These are phyloP conservation scores for Diospyros kaki DNA, from an alignment of 148 eudicot species.

Conservation along the genomic window DNA sequence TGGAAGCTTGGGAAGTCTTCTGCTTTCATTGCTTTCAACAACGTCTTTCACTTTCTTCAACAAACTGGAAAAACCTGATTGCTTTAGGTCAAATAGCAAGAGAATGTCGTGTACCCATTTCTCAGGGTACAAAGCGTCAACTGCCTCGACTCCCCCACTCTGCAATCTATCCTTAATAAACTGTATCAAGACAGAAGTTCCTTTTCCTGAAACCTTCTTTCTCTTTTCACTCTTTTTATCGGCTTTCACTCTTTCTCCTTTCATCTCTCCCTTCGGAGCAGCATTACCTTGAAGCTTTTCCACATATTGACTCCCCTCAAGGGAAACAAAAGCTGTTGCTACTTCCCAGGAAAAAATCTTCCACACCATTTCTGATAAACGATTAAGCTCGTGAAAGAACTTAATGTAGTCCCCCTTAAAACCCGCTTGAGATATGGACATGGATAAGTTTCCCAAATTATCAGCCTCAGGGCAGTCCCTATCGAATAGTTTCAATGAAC, in stretches of 20 bases:
- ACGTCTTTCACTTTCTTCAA: conserved; percentile 68
- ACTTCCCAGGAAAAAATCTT: conserved; percentile 62
- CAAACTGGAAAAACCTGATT: conserved; percentile 35
- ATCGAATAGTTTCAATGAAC: conserved; percentile 30
- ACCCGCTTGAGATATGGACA: conserved; percentile 30
- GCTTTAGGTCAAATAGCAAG: conserved; percentile 51
- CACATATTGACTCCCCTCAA: conserved; percentile 47
- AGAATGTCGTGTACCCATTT: conserved; percentile 32
- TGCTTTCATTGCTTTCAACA: conserved; percentile 87
- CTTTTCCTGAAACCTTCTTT: conserved; percentile 78
- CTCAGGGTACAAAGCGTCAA: conserved; percentile 24
- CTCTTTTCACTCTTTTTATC: conserved; percentile 55
- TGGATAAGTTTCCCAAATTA: conserved; percentile 25
- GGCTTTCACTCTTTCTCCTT: conserved; percentile 26
- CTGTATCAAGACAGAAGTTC: conserved; percentile 50
- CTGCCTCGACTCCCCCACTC: conserved; percentile 20
- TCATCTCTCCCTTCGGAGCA: conserved; percentile 10
- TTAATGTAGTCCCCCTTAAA: conserved; percentile 34
- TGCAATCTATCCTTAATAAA: conserved; percentile 54
- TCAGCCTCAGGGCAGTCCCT: conserved; percentile 34
- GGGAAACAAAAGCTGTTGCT: conserved; percentile 40
- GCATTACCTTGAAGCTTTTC: background rate
- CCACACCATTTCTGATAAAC: conserved; percentile 39
- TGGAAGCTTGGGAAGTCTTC: conserved; percentile 90
- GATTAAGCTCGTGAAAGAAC: conserved; percentile 44